Percentiles rank a stretch among this genome's conserved stretches.
These are phyloP conservation scores for Letharia columbiana DNA, from an alignment of 495 filamentous ascomycete species.

Conservation along the genomic window DNA sequence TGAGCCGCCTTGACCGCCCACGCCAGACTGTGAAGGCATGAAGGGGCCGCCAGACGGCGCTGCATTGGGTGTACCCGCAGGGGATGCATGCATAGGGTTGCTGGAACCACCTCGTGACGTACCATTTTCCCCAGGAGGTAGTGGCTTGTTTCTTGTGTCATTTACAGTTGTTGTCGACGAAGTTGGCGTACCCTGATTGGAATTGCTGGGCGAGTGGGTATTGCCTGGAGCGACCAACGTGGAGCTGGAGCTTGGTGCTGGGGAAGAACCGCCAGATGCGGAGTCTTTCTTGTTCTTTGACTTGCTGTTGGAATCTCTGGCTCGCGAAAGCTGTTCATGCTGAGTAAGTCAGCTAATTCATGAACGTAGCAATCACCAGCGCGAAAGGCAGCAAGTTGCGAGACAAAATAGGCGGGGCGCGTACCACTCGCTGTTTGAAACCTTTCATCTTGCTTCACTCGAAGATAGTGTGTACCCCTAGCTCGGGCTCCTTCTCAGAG, in stretches of 20 bases:
- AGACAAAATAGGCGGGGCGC: slow-evolving; percentile 32
- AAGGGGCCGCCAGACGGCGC: slow-evolving; percentile 30
- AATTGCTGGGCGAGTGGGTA: slow-evolving; percentile 55
- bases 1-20: slow-evolving; percentile 33
- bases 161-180: slow-evolving; percentile 83
- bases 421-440: slow-evolving; percentile 95
- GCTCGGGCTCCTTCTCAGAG: neutral
- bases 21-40: slow-evolving; percentile 28
- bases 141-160: slow-evolving; percentile 74
- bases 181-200: slow-evolving; percentile 61
- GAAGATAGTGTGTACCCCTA: neutral
- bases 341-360: slow-evolving; percentile 34
- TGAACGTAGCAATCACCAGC: slow-evolving; percentile 18
- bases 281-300: slow-evolving; percentile 87
- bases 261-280: slow-evolving; percentile 67
- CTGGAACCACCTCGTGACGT: slow-evolving; percentile 39
- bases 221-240: slow-evolving; percentile 41
- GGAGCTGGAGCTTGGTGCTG: slow-evolving; percentile 47
- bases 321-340: slow-evolving; percentile 88
- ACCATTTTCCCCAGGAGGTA: slow-evolving; percentile 58
- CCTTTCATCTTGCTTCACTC: slow-evolving; percentile 70
- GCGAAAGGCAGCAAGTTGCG: slow-evolving; percentile 27
- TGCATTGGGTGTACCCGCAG: slow-evolving; percentile 37
- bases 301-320: slow-evolving; percentile 84
- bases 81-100: slow-evolving; percentile 27